A percentile compares a stretch with the other conserved stretches of the same genome.
Conservation (phyloP, 768 basidiomycete genomes). For the Lactifluus hygrophoroides region DNA sequence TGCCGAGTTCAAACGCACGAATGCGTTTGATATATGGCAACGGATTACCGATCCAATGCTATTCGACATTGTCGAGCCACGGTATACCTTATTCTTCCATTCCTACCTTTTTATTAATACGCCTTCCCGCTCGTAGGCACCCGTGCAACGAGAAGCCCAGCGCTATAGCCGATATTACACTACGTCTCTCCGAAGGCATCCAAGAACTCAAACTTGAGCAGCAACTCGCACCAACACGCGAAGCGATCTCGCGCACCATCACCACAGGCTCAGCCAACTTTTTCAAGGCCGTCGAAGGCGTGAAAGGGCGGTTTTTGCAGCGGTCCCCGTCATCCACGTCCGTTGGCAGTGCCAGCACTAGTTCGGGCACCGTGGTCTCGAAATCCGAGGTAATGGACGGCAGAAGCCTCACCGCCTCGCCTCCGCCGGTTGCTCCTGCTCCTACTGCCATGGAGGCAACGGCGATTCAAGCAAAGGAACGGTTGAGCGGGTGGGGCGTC, state of each 20-base stretch:
- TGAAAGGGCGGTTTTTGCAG: constrained; percentile 63
- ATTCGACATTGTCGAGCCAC: constrained; percentile 92
- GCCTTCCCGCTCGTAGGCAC: constrained; percentile 44
- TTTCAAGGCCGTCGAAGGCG: constrained; percentile 86
- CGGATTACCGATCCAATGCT: constrained; percentile 81
- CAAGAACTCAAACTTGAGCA: constrained; percentile 91
- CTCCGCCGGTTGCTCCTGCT: background rate
- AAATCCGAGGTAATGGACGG: constrained; percentile 22
- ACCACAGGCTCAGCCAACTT: constrained; percentile 68
- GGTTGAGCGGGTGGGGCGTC: constrained; percentile 15
- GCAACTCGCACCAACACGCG: constrained; percentile 86
- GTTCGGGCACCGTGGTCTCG: constrained; percentile 24
- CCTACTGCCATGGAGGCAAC: constrained; percentile 22
- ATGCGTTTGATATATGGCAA: constrained; percentile 88
- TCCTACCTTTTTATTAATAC: background rate
- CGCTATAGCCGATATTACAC: constrained; percentile 82
- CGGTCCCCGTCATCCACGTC: constrained; percentile 25
- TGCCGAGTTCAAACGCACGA: constrained; percentile 77
- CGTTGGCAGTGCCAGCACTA: constrained; percentile 17
- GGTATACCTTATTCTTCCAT: constrained; percentile 37
- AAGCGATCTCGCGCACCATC: constrained; percentile 75
- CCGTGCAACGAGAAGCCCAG: constrained; percentile 90
- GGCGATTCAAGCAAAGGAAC: constrained; percentile 15
- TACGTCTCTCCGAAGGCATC: constrained; percentile 87
- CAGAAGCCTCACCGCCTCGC: constrained; percentile 17